Evolutionary conservation across 768 basidiomycete genomes (phyloP), one percentile per base, ranked within the genome.

Genomic region (Cubamyces lactineus): DNA sequence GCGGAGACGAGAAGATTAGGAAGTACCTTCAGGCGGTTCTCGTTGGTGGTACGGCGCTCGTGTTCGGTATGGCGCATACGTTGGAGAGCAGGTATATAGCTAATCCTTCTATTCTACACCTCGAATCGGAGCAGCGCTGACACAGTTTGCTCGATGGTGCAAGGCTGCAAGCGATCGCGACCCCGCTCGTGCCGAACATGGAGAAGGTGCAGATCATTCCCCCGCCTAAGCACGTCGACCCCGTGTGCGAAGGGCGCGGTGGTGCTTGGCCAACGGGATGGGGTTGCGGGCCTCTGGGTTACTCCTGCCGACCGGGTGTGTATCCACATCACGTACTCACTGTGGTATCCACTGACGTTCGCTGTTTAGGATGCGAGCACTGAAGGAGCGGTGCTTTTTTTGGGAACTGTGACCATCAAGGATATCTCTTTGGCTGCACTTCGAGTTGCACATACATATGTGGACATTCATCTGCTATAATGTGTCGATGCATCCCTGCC

Each of bases 191-290:
- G 16, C 82, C 84, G 17, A 88, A 87, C 70, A 92, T 95, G 86
- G 89, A 91, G 70, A 91, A 90, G 68, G 90, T 96, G 7, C 86
- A 89, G 66, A 92, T 97, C 61, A 91, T 98, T 48, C 92, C 94
- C 17, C 90, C 94, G 2, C 95, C 96, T 1, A 91, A 95, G 72
- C 93, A 94, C 63, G 75, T 98, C 46, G 95, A 98, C 74, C 94
- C 93, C 84, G 86, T 26, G 87, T 94, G 40, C 82, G 97, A 98
- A 98, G 74, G 97, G 97, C 11, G 94, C 89, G 6, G 85, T 89
- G 8, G 93, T 96, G 13, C 84, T 98, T 42, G 92, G 89, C 26
- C 92, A 93, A 75, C 89, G 98, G 85, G 97, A 99, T 53, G 86
- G 87, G 2, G 86, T 91, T 47, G 82, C 85, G 30, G 97, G 98